Base-by-base conservation (phyloP, 2,329 filamentous ascomycete genomes). In the Emericellopsis atlantica region DNA sequence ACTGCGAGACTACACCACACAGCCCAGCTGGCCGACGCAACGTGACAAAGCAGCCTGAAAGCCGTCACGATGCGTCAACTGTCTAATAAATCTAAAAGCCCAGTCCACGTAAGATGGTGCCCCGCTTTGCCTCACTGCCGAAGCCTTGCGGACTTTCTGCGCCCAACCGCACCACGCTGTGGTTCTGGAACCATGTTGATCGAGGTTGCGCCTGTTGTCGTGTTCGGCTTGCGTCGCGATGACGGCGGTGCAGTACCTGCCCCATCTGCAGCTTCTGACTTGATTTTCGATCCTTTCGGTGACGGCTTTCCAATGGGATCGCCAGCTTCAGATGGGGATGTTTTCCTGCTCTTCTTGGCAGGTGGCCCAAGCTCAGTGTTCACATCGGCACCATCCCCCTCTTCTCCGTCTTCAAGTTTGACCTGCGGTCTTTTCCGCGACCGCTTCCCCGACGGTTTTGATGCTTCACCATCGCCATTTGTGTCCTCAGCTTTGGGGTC, bases 401-500 rank as follows among this genome's bases (percentile, higher is more conserved):
- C 10, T 22, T n/a, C 36, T 10, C 36, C 35, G 10, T 42, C 35
- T 15, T 4, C 40, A 5, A 21, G 22, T 32, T 42, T 31, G 5
- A 24, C 35, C 35, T 41, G 34, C n/a, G 36, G 4, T 3, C n/a
- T 9, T 21, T 35, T 35, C 32, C 32, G 32, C 14, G 22, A 26
- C 38, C 29, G 22, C 29, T 37, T 43, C 32, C 40, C 40, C 12
- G 31, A 32, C 4, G 21, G n/a, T n/a, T 32, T 32, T 14, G 37
- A 9, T 14, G n/a, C 37, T 6, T 37, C 35, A 10, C 4, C 35
- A 15, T 3, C n/a, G 4, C 3, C n/a, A 9, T 10, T 35, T 12
- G 32, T 15, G 8, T 15, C n/a, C 18, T 15, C n/a, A 8, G 23
- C 59, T 1, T 60, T 61, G 1, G 59, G 46, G 4, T 55, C 57